Conservation (phyloP, 2,329 filamentous ascomycete genomes). For the Aspergillus phoenicis region DNA sequence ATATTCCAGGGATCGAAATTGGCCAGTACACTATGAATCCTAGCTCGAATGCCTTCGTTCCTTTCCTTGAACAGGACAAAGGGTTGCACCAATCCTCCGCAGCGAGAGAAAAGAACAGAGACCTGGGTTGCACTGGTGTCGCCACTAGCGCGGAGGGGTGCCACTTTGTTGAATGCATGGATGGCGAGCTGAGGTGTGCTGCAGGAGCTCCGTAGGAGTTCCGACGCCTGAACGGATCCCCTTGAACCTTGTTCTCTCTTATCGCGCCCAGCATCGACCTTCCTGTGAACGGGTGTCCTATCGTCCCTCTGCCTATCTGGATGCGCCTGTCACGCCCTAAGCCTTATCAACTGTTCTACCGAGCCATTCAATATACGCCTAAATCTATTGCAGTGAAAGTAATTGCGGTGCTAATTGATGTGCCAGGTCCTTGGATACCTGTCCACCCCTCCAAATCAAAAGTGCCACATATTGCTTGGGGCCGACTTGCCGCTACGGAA, state of each 20-base stretch:
- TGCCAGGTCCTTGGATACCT: too few species aligned
- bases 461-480: background rate
- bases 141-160: background rate
- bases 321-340: background rate
- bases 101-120: too few species aligned
- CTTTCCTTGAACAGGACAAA: too few species aligned
- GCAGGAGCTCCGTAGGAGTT: conserved; percentile 3
- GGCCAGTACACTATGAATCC: too few species aligned
- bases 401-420: too few species aligned
- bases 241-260: background rate
- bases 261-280: background rate
- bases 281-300: background rate
- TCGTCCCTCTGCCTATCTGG: background rate
- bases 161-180: background rate
- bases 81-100: too few species aligned
- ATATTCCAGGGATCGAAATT: too few species aligned
- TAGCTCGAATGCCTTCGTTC: too few species aligned
- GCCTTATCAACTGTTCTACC: background rate
- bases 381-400: too few species aligned
- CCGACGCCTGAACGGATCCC: background rate
- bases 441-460: too few species aligned
- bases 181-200: background rate
- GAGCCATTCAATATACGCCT: too few species aligned
- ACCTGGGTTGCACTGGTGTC: background rate
- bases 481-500: background rate